Conservation (phyloP, 352 stramenopile genomes). For the Saprolegnia parasitica region DNA sequence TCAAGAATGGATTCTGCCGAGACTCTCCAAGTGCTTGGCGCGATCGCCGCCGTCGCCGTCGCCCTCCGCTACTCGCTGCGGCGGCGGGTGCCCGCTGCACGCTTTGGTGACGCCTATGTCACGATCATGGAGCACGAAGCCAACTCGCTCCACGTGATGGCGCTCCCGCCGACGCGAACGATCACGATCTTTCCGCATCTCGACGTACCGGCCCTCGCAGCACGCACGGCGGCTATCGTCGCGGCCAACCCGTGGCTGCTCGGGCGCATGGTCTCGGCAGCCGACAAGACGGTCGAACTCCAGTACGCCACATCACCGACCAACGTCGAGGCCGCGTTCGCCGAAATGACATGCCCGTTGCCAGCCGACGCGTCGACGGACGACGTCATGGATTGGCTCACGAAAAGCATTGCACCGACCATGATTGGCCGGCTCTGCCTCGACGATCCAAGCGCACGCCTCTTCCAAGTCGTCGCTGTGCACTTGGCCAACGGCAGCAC, state of each 20-base stretch:
- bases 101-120: too few relatives aligned
- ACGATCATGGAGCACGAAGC: slow-evolving; percentile 4
- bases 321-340: background rate
- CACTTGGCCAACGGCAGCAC: background rate
- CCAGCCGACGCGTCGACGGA: background rate
- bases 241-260: slow-evolving; percentile 8
- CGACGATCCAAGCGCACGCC: background rate
- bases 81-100: too few relatives aligned
- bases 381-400: background rate
- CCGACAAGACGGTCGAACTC: background rate
- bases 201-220: background rate
- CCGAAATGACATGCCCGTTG: background rate
- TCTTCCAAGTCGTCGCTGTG: background rate
- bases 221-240: background rate
- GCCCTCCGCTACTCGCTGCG: too few relatives aligned
- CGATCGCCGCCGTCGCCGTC: too few relatives aligned
- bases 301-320: background rate
- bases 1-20: too few relatives aligned
- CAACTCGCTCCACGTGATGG: background rate
- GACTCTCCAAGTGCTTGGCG: too few relatives aligned
- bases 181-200: background rate
- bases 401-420: background rate
- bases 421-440: background rate
- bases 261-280: background rate
- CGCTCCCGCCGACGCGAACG: background rate